Evolutionary conservation across 768 basidiomycete species (phyloP), one percentile per base, ranked within the genome.

Genomic region (Daedaleopsis nitida): DNA sequence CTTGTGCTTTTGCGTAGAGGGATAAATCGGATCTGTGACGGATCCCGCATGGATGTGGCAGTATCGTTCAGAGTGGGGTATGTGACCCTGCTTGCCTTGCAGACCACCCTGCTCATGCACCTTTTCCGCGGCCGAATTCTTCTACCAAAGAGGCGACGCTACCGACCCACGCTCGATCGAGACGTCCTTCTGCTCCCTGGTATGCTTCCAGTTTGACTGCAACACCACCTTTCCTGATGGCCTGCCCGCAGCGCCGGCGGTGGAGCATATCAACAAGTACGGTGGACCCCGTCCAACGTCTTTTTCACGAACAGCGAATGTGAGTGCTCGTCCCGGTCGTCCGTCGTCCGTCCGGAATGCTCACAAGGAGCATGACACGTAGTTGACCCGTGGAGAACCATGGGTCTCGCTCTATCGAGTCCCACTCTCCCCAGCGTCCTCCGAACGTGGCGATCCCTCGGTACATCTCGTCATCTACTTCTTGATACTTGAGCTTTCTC

Each of bases 331-430:
- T n/a, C 19, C n/a, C 2, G 5, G 23, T 17, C 17, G 21, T n/a
- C 12, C 17, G 32, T 5, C n/a, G 13, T 32, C 27, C 27, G 27
- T 32, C 9, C 49, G 17, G n/a, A 24, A 38, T 17, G 19, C n/a
- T 21, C 10, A 14, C 52, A 16, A 10, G 56, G 9, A 39, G 48
- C 6, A 19, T 45, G 6, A n/a, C n/a, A n/a, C 10, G 16, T 45
- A 82, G 81, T 81, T 58, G 81, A 83, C 62, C 81, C 81, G 5
- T 83, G 81, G 81, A 69, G 81, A 34, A 83, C 81, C 6, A 77
- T 82, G 80, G 78, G 81, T 1, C 70, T 83, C 2, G 80, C 79
- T 5, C 81, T 3, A 81, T 81, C 37, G 81, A 83, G 63, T 58
- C 73, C 7, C 78, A 81, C 59, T 72, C 81, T 8, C 81, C 81